Conservation (phyloP, 331 rosid genomes). For the Acacia concinna region DNA sequence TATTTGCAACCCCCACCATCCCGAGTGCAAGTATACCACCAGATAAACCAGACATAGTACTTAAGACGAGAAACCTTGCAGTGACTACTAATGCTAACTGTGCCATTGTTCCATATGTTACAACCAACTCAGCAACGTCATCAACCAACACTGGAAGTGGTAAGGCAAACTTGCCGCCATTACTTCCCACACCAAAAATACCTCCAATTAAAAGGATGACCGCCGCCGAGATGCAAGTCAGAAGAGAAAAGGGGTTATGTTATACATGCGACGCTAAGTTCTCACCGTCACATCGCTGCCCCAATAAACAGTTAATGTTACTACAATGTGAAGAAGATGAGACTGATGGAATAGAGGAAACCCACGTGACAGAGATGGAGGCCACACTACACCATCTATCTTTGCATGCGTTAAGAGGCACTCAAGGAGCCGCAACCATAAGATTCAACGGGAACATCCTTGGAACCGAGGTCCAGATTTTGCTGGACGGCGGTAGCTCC, state of each 20-base stretch:
- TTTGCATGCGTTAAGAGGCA: background rate
- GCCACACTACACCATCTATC: background rate
- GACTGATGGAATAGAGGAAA: rapidly evolving
- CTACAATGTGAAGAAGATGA: background rate
- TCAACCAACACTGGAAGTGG: too few species aligned
- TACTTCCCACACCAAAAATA: too few species aligned
- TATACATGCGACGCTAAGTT: background rate
- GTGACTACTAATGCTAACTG: too few species aligned
- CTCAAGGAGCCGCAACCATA: background rate
- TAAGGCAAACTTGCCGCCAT: too few species aligned
- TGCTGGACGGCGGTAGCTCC: background rate
- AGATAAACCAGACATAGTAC: too few species aligned
- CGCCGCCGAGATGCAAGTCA: background rate
- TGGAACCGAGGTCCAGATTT: background rate
- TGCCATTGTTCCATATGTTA: too few species aligned
- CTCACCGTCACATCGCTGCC: background rate
- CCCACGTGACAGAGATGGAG: background rate
- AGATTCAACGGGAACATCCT: background rate
- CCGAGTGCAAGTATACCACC: too few species aligned
- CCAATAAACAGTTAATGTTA: background rate
- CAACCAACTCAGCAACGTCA: too few species aligned
- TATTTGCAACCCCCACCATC: too few species aligned
- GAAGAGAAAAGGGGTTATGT: background rate
- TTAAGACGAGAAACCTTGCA: too few species aligned
- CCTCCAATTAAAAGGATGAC: background rate